These are phyloP conservation scores for Camellia japonica DNA, from an alignment of 148 eudicot species.

Conservation along the genomic window DNA sequence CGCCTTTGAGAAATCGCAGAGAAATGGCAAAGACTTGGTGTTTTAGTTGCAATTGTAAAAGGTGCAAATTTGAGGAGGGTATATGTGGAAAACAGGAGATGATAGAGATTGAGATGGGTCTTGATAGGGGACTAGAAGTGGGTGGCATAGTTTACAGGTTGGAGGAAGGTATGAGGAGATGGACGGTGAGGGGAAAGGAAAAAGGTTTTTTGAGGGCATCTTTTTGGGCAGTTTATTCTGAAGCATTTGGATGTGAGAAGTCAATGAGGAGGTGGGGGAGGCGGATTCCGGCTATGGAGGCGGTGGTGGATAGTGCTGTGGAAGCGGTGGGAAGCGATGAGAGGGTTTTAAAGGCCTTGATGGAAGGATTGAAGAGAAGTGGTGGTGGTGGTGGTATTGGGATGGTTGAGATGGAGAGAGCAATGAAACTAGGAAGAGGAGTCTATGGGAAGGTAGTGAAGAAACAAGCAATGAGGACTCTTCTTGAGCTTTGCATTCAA, in stretches of 20 bases:
- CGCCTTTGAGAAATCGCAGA: slow-evolving; percentile 43
- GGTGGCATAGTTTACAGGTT: slow-evolving; percentile 56
- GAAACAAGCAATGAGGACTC: slow-evolving; percentile 70
- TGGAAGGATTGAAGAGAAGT: slow-evolving; percentile 55
- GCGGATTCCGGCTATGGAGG: slow-evolving; percentile 56
- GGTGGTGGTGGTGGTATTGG: slow-evolving; percentile 32
- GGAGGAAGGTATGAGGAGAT: slow-evolving; percentile 73
- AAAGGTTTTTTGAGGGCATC: slow-evolving; percentile 80
- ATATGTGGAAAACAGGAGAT: slow-evolving; percentile 53
- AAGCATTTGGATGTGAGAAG: slow-evolving; percentile 58
- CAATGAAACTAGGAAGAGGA: slow-evolving; percentile 86
- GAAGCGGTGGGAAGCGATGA: slow-evolving; percentile 82
- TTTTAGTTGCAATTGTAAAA: slow-evolving; percentile 59
- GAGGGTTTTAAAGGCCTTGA: slow-evolving; percentile 53
- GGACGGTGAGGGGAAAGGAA: slow-evolving; percentile 63
- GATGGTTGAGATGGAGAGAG: slow-evolving; percentile 68
- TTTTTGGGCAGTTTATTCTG: slow-evolving; percentile 66
- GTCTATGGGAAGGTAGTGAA: slow-evolving; percentile 82
- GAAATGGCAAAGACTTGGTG: slow-evolving; percentile 77
- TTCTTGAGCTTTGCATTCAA: slow-evolving; percentile 40
- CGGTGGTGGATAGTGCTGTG: slow-evolving; percentile 55
- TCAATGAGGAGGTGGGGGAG: slow-evolving; percentile 69
- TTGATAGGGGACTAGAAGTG: slow-evolving; percentile 59
- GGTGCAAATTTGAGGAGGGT: slow-evolving; percentile 66
- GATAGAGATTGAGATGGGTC: slow-evolving; percentile 52